Base-by-base conservation (phyloP, 345 rosid species). In the Brassica cretica region DNA sequence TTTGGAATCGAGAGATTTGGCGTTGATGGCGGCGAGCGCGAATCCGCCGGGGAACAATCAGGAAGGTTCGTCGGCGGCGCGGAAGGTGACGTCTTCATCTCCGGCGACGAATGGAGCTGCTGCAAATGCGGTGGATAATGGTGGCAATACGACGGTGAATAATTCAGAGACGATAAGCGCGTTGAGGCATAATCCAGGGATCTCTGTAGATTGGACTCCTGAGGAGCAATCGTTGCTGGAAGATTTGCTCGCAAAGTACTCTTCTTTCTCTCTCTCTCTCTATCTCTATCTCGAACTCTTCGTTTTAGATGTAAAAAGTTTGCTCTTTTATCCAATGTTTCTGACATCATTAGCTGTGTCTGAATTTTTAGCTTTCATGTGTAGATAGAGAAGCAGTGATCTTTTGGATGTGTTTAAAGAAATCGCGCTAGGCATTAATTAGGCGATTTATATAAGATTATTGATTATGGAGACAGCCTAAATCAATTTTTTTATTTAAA, bases 161-260 rank as follows among this genome's bases (percentile, higher is more conserved):
- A 86, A 79, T 67, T 80, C 84, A 59, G 77, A 74, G 66, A 83
- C 89, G 41, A 76, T 70, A 70, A 63, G 88, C 8, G 86, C 88
- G 8, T 82, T 90, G 83, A 82, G 82, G 81, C 97, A 92, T 85
- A 80, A 85, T 70, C 83, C 95, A 14, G 93, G 92, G 73, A 85
- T 92, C 77, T 84, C 89, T 64, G 61, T 64, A 5, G 89, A 90
- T 61, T 92, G 95, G 95, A 87, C 81, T 66, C 51, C 84, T 32
- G 95, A 92, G 2, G 97, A 92, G 55, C 93, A 89, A 81, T 87
- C 88, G 5, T 58, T 85, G 24, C 86, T 90, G 62, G 97, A 92
- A 29, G 93, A 92, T 76, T 89, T 90, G 74, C 89, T 90, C 15
- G 5, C 78, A 65, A 89, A 88, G 97, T 90, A 77, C 68, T 19